Evolutionary conservation across 148 eudicot species (phyloP).

Genomic region (Chenopodium quinoa): DNA sequence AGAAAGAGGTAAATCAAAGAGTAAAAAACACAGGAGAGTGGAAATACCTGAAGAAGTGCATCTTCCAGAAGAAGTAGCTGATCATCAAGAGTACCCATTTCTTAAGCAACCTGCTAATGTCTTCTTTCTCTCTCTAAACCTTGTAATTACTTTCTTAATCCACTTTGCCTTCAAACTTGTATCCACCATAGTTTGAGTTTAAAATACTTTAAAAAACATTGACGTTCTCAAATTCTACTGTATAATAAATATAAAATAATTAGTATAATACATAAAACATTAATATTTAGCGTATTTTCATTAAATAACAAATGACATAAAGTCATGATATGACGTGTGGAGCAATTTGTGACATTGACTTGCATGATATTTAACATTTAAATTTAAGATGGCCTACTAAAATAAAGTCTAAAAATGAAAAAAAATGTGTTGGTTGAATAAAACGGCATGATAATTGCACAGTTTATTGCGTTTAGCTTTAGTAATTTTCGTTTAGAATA

Average conservation of each 20-base stretch:
- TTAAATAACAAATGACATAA: neutral
- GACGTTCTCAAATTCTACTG: neutral
- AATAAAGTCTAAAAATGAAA: neutral
- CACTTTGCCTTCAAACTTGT: neutral
- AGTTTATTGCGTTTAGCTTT: neutral
- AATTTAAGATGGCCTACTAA: neutral
- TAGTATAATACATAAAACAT: neutral
- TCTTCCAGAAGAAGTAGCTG: slow-evolving; percentile 17
- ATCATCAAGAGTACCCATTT: slow-evolving; percentile 18
- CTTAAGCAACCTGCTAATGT: neutral
- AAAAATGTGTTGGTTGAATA: neutral
- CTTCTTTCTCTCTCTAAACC: neutral
- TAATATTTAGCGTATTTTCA: neutral
- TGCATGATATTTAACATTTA: neutral
- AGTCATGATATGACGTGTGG: neutral
- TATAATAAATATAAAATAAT: no score
- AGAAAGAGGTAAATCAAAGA: neutral
- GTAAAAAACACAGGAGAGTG: neutral
- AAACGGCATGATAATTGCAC: neutral
- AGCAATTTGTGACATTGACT: neutral
- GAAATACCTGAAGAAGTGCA: slow-evolving; percentile 15
- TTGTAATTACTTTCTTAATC: neutral
- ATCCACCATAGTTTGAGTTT: slow-evolving; percentile 8
- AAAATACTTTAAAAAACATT: neutral
- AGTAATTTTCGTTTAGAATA: neutral